Base-by-base conservation (phyloP, 148 eudicot genomes). In the Chenopodium album region DNA sequence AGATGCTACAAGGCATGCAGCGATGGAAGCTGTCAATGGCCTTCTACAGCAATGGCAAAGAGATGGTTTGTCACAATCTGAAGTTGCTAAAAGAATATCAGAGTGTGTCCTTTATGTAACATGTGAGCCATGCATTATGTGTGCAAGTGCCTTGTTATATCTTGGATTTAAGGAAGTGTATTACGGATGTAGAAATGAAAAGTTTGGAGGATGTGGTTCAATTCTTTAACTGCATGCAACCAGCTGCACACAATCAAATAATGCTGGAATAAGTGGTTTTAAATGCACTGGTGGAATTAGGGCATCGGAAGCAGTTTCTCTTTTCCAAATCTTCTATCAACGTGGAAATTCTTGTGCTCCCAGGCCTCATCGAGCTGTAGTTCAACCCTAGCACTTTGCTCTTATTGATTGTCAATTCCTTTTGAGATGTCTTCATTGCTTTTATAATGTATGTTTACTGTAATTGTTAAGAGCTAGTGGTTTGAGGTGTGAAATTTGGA, bases 51-150 rank as follows among this genome's bases (percentile, higher is more conserved):
- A 83, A 82, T 95, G 98, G 97, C 87, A 90, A 63, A 81, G 81
- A 77, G 79, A 85, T 47, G 92, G 90, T 54, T 85, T 92, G 60
- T 87, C 93, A 32, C 82, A 84, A 60, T 81, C 84, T 54, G 90
- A 93, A 78, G 85, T 93, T 73, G 82, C 90, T n/a, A 23, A 85
- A 75, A 90, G 77, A 72, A 80, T 95, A 72, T 90, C 97, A 64
- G 89, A 82, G 22, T 91, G 94, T 73, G 82, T 34, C 75, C 95
- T 95, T 66, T 95, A 91, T 86, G 98, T 95, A 50, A 93, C 99
- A 4, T 95, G 99, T 84, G 99, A 95, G 84, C 99, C 99, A 22
- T 94, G 99, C 86, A 94, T 95, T 75, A 95, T 95, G 99, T 95
- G 98, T 82, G 98, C 97, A 19, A 86, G 92, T n/a, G 98, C 97